phyloP scores from a whole-genome alignment of 495 filamentous ascomycete genomes.

The Daldinia grandis region DNA sequence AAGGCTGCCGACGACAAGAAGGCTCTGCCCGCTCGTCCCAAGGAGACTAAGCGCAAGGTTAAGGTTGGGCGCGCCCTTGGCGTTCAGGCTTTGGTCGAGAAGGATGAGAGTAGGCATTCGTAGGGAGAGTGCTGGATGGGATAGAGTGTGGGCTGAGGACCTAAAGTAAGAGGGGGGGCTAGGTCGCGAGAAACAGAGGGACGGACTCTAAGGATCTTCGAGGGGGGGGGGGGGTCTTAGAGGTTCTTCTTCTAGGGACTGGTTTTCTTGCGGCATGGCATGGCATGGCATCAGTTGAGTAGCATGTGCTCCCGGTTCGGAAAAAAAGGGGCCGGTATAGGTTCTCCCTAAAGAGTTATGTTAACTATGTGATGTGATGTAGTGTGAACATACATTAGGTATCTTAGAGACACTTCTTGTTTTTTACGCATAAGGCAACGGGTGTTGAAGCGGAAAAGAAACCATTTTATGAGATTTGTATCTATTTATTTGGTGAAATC shows the following conservation, averaged over 20 bases:
- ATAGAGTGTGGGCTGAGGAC: background rate
- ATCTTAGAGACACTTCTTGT: conserved; percentile 1
- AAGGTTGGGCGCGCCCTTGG: conserved; percentile 83
- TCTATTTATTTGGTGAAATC: background rate
- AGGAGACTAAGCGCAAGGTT: conserved; percentile 62
- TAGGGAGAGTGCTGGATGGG: conserved; percentile 31
- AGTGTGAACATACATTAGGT: too few relatives aligned
- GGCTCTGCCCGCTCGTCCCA: conserved; percentile 46
- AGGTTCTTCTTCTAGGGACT: background rate
- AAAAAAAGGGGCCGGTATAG: background rate
- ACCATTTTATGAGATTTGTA: background rate
- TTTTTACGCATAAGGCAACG: conserved; percentile 13
- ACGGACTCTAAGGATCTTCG: background rate
- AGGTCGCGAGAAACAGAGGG: background rate
- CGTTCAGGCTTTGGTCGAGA: conserved; percentile 86
- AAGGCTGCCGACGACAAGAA: conserved; percentile 48
- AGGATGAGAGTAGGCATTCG: conserved; percentile 67
- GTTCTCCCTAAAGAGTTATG: background rate
- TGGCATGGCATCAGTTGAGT: background rate
- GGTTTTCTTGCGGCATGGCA: background rate
- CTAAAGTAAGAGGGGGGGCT: too few relatives aligned
- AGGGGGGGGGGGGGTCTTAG: background rate
- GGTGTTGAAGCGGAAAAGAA: conserved; percentile 1
- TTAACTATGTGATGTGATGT: too few relatives aligned
- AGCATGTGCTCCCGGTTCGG: conserved; percentile 8